These are phyloP conservation scores for Hortiboletus campestris DNA, from an alignment of 768 basidiomycete genomes.

Conservation along the genomic window DNA sequence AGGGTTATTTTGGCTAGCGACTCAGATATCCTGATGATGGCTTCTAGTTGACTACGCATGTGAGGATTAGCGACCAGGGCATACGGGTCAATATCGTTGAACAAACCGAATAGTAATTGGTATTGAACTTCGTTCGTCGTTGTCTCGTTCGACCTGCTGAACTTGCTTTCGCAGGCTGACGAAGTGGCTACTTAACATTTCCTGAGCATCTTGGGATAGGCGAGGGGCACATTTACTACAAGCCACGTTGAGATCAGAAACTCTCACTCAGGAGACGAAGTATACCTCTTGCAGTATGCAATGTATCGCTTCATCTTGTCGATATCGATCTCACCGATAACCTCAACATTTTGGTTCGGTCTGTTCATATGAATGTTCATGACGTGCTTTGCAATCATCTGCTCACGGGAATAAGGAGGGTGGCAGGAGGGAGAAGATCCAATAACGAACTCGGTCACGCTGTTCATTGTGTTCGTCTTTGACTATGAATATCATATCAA, in stretches of 20 bases:
- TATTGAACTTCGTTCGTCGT: constrained; percentile 96
- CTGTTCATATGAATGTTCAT: constrained; percentile 99
- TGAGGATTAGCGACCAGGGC: constrained; percentile 1
- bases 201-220: constrained; percentile 88
- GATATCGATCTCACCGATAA: constrained; percentile 85
- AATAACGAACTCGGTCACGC: constrained; percentile 71
- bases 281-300: constrained; percentile 91
- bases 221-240: constrained; percentile 93
- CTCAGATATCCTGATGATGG: constrained; percentile 98
- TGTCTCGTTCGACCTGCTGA: constrained; percentile 93
- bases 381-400: constrained; percentile 96
- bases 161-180: constrained; percentile 91
- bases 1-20: constrained; percentile 93
- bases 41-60: constrained; percentile 78
- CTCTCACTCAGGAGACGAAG: background rate
- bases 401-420: constrained; percentile 1
- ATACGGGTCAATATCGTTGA: background rate
- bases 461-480: constrained; percentile 96
- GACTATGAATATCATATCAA: constrained; percentile 99
- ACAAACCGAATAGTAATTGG: constrained; percentile 94
- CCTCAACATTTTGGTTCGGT: constrained; percentile 59
- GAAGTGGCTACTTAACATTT: constrained; percentile 95
- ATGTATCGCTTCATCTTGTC: constrained; percentile 99
- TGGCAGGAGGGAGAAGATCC: background rate
- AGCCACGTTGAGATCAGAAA: background rate